Base-by-base conservation (phyloP, 2,329 filamentous ascomycete species). In the Bipolaris sorokiniana region DNA sequence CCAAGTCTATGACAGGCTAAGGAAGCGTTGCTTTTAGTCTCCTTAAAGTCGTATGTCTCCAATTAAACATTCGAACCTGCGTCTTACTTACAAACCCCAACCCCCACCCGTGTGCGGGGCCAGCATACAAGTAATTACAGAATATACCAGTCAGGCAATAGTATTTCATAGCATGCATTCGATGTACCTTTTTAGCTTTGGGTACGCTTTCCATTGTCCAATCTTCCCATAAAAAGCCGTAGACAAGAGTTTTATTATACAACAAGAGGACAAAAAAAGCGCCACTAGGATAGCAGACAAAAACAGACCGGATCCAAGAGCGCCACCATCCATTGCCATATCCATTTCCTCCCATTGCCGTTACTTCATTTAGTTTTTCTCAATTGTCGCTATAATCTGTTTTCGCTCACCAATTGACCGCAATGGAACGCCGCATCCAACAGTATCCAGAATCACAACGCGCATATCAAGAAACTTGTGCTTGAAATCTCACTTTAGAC, bases 1-100 rank as follows among this genome's bases (percentile, higher is more conserved):
- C 44, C 70, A 69, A 69, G 71, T 74, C 74, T 70, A 74, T 72
- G 69, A 73, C 69, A 69, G 71, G 74, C 10, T 13, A 10, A 11
- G 28, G 28, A 31, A 31, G 28, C 28, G 3, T 31, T 11, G 28
- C 2, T 31, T 13, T 11, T 5, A 31, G 28, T 31, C 10, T 31
- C 2, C 10, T 31, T 31, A 5, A 11, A 31, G 28, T 31, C 4
- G 28, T 28, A 28, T 31, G 28, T 13, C 28, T 13, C 28, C 10
- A 13, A 31, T 31, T 31, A 31, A 31, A 31, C 3, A 13, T 31
- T 3, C 10, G 28, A 31, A 31, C 3, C 10, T 26, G 3, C 15
- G 6, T 3, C 36, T 7, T 20, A 13, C 34, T 46, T 20, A 20
- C n/a, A 31, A 28, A 13, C 15, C 9, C 18, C 6, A 10, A 11